phyloP scores from a whole-genome alignment of 2,329 filamentous ascomycete species.

The Fusarium austroafricanum region DNA sequence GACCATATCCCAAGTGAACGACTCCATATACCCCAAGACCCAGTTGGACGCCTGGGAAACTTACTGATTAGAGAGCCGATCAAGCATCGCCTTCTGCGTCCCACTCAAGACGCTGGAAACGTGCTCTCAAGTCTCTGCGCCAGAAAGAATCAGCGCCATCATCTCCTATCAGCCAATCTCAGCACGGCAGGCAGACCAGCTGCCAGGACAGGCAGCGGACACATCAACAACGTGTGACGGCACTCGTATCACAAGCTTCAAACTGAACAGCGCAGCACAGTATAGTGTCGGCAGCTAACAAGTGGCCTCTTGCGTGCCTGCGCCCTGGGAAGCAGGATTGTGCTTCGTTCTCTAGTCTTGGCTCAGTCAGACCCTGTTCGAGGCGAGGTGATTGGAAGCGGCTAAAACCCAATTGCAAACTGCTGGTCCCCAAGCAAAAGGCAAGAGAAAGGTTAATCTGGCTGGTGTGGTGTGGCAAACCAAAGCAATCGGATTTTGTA shows the following conservation, averaged over 20 bases:
- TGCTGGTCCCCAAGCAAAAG: not conserved
- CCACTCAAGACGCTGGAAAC: not conserved
- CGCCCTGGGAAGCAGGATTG: conserved; percentile 9
- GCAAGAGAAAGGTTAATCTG: not conserved
- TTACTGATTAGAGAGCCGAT: not conserved
- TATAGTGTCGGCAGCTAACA: not conserved
- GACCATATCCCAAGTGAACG: conserved; percentile 29
- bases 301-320: conserved; percentile 2
- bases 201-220: conserved; percentile 8
- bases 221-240: conserved; percentile 28
- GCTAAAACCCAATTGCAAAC: conserved; percentile 16
- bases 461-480: conserved; percentile 12
- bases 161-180: conserved; percentile 38
- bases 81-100: not conserved
- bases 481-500: conserved; percentile 24
- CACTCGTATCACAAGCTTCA: conserved; percentile 11
- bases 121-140: conserved; percentile 18
- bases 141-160: conserved; percentile 20
- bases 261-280: not conserved
- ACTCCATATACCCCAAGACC: conserved; percentile 4
- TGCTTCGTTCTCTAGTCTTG: conserved; percentile 13
- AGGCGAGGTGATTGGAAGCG: conserved; percentile 17
- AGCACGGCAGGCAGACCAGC: conserved; percentile 12
- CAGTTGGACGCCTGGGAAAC: not conserved
- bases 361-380: conserved; percentile 11